A percentile compares a stretch with the other conserved stretches of the same genome.
phyloP scores from a whole-genome alignment of 1,284 basidiomycete genomes.

The Cutaneotrichosporon curvatum region DNA sequence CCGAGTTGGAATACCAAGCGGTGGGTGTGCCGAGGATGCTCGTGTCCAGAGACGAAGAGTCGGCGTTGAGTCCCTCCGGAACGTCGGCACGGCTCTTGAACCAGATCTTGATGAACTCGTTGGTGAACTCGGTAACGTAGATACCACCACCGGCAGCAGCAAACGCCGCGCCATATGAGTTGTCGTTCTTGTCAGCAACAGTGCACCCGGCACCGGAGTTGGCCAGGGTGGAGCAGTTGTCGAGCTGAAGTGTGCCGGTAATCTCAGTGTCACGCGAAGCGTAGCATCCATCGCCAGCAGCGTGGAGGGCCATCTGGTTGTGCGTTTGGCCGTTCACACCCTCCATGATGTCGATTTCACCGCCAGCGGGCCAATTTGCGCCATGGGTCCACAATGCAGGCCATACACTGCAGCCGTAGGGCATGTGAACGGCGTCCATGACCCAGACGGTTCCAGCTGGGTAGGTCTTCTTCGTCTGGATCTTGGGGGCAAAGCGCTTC shows the following conservation, averaged over 20 bases:
- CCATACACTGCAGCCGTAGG: conserved; percentile 45
- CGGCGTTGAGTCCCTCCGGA: conserved; percentile 53
- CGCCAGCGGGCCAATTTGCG: conserved; percentile 33
- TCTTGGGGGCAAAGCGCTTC: conserved; percentile 64
- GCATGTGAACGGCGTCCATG: conserved; percentile 61
- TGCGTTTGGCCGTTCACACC: conserved; percentile 34
- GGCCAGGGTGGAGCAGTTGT: conserved; percentile 35
- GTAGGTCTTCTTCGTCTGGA: conserved; percentile 56
- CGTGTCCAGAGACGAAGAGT: conserved; percentile 56
- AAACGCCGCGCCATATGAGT: conserved; percentile 61
- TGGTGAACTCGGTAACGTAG: conserved; percentile 63
- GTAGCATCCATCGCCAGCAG: conserved; percentile 13
- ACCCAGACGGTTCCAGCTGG: conserved; percentile 42
- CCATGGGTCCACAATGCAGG: conserved; percentile 35
- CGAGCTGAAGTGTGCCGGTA: conserved; percentile 7
- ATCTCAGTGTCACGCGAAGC: conserved; percentile 3
- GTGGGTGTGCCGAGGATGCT: conserved; percentile 59
- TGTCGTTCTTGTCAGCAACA: conserved; percentile 52
- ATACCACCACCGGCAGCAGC: conserved; percentile 60
- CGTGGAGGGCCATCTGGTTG: conserved; percentile 43
- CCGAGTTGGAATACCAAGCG: conserved; percentile 58
- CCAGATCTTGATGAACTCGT: conserved; percentile 57
- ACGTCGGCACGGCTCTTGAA: conserved; percentile 61
- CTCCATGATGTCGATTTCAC: conserved; percentile 40
- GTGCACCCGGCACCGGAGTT: conserved; percentile 58